Conservation (phyloP, 495 filamentous ascomycete species). For the Entonaema liquescens region DNA sequence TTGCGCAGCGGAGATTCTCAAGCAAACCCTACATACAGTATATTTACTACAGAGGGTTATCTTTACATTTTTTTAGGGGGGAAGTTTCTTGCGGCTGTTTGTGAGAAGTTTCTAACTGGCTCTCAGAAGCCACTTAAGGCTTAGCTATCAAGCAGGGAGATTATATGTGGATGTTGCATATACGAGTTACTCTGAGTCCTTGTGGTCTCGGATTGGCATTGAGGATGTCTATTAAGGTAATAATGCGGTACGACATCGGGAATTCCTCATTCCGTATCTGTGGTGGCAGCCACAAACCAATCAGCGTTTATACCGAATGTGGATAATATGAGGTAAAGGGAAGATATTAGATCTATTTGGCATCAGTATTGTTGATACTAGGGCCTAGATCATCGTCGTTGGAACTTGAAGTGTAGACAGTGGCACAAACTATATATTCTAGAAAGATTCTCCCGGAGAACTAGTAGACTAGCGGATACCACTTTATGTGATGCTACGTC, state of each 20-base stretch:
- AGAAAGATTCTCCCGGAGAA: constrained; percentile 25
- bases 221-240: constrained; percentile 4
- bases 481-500: constrained; percentile 4
- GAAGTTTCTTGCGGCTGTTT: neutral
- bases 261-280: neutral
- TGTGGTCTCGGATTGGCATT: constrained; percentile 16
- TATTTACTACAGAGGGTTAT: too few species aligned
- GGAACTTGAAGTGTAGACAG: neutral
- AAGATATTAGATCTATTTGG: neutral
- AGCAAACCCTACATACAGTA: too few species aligned
- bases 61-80: too few species aligned
- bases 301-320: neutral
- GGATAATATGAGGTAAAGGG: neutral
- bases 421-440: constrained; percentile 23
- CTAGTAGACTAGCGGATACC: neutral
- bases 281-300: neutral
- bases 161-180: constrained; percentile 17
- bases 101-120: neutral
- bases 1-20: too few species aligned
- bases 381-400: neutral
- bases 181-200: neutral
- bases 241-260: constrained; percentile 16
- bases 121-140: constrained; percentile 21
- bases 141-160: constrained; percentile 1
- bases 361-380: neutral